phyloP scores from a whole-genome alignment of 83 land plant genomes.

The Thuja plicata region DNA sequence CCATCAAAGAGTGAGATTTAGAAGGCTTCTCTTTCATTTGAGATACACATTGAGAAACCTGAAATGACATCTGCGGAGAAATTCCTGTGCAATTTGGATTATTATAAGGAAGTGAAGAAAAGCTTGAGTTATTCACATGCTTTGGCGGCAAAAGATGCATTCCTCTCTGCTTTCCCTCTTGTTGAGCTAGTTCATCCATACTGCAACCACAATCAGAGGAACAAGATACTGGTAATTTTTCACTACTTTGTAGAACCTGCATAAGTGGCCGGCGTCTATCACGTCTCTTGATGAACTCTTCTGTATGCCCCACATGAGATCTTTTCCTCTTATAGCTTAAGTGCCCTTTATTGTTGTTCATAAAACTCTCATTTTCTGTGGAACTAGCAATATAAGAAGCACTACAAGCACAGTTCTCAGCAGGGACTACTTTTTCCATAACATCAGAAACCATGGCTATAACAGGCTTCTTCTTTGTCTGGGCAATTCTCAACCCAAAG shows the following conservation, averaged over 20 bases:
- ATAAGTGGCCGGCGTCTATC: conserved; percentile 50
- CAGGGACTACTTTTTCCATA: conserved; percentile 11
- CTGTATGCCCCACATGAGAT: conserved; percentile 24
- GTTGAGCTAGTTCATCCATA: conserved; percentile 6
- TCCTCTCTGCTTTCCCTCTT: conserved; percentile 20
- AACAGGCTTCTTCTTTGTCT: conserved; percentile 30
- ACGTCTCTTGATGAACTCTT: conserved; percentile 36
- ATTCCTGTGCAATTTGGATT: conserved; percentile 11
- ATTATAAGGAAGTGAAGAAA: conserved; percentile 24
- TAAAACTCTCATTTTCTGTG: conserved; percentile 16
- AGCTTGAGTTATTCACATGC: conserved; percentile 34
- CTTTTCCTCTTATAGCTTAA: conserved; percentile 28
- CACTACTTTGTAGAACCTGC: conserved; percentile 45
- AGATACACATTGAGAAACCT: conserved; percentile 14
- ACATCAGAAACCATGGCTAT: conserved; percentile 24
- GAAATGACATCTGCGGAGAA: conserved; percentile 16
- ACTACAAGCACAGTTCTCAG: conserved; percentile 1
- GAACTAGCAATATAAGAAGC: neutral
- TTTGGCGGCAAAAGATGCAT: neutral
- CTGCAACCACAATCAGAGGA: conserved; percentile 18
- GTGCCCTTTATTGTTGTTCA: conserved; percentile 14
- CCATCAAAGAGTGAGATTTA: conserved; percentile 16
- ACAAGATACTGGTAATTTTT: conserved; percentile 29
- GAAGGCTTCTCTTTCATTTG: conserved; percentile 2
- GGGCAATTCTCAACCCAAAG: conserved; percentile 50